Conservation (phyloP, 345 rosid species). For the Heritiera littoralis region DNA sequence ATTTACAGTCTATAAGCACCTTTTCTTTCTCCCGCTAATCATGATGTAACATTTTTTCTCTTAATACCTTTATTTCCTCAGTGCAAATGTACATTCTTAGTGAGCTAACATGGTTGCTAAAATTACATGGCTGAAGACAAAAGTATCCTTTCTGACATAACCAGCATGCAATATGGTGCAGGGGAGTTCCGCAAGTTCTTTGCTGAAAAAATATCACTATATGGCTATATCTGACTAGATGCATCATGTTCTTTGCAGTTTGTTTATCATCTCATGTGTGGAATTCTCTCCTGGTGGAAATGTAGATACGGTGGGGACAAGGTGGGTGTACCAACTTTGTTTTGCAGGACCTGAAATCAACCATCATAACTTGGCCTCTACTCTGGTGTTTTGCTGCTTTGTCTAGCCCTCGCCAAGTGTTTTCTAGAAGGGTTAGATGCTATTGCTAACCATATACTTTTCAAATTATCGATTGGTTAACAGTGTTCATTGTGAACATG, state of each 20-base stretch:
- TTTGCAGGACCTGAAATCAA: not conserved
- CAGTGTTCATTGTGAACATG: conserved; percentile 5
- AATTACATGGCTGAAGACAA: not conserved
- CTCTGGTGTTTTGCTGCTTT: conserved; percentile 12
- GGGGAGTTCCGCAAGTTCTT: not conserved
- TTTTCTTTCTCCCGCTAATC: not conserved
- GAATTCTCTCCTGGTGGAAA: not conserved
- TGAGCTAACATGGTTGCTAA: not conserved
- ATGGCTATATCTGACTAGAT: not conserved
- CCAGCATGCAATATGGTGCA: not conserved
- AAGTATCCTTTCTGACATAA: not conserved
- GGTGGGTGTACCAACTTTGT: conserved; percentile 18
- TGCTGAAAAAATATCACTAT: not conserved
- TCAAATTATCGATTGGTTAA: not conserved
- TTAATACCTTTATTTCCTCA: not conserved
- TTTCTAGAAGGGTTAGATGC: conserved; percentile 25
- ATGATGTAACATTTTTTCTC: not conserved
- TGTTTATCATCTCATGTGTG: not conserved
- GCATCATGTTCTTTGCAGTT: not conserved
- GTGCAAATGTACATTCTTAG: not conserved
- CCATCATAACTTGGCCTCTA: not conserved
- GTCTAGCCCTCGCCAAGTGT: conserved; percentile 8
- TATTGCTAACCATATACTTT: conserved; percentile 16
- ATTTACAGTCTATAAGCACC: not conserved
- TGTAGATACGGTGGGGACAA: conserved; percentile 4